phyloP scores from a whole-genome alignment of 768 basidiomycete genomes.

The Amanita muscaria region DNA sequence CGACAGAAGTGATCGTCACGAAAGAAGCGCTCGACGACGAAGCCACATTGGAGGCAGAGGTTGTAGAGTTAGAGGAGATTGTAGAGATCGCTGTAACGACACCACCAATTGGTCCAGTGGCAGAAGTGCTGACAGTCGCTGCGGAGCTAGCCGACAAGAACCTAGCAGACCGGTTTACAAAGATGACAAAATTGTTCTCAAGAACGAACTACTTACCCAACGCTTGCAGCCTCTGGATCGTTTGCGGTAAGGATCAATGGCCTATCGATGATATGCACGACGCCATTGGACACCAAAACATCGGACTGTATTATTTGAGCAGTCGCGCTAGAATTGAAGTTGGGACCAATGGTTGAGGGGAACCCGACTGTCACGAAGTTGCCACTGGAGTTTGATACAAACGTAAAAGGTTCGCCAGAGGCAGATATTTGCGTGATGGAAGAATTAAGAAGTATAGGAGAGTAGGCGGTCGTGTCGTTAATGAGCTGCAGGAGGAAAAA shows the following conservation, averaged over 20 bases:
- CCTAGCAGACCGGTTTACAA: constrained; percentile 13
- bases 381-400: constrained; percentile 48
- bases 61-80: not conserved
- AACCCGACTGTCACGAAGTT: constrained; percentile 37
- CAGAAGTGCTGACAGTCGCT: constrained; percentile 27
- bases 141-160: constrained; percentile 40
- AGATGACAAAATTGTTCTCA: not conserved
- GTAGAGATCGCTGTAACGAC: not conserved
- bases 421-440: constrained; percentile 33
- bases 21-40: no score
- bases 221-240: constrained; percentile 33
- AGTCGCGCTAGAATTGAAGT: constrained; percentile 18
- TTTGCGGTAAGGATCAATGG: constrained; percentile 41
- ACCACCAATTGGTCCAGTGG: constrained; percentile 32
- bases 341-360: constrained; percentile 5
- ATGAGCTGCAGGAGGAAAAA: constrained; percentile 30
- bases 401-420: constrained; percentile 44
- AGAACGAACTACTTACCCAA: constrained; percentile 36
- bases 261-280: constrained; percentile 52
- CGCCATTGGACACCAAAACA: constrained; percentile 57
- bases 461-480: constrained; percentile 63
- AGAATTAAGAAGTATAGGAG: constrained; percentile 30
- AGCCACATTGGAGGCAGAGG: not conserved
- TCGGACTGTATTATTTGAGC: constrained; percentile 52
- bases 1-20: no score